These are phyloP conservation scores for Xylaria sp. DNA, from an alignment of 2,329 filamentous ascomycete species.

Conservation along the genomic window DNA sequence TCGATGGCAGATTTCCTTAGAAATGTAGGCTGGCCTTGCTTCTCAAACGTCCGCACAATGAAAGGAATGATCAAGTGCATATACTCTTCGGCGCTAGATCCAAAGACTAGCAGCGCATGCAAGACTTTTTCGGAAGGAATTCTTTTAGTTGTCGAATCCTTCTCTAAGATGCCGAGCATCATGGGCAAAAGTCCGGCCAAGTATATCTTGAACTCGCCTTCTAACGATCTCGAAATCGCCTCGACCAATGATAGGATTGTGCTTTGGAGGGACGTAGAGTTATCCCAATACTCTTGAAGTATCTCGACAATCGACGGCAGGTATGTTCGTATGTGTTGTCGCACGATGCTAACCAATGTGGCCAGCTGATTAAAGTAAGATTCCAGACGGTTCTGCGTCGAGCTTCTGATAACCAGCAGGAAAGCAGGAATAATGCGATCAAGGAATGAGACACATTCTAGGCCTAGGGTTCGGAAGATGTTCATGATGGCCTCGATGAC, in stretches of 20 bases:
- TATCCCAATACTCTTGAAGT: constrained; percentile 85
- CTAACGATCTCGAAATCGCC: constrained; percentile 85
- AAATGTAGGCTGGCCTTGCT: constrained; percentile 70
- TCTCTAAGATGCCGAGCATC: constrained; percentile 91
- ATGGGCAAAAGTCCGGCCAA: constrained; percentile 81
- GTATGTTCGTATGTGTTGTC: constrained; percentile 91
- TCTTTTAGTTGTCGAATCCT: constrained; percentile 70
- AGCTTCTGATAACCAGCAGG: constrained; percentile 78
- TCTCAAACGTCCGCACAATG: constrained; percentile 91
- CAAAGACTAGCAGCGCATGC: constrained; percentile 93
- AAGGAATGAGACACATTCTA: constrained; percentile 94
- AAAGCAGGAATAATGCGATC: constrained; percentile 93
- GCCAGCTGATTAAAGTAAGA: constrained; percentile 97
- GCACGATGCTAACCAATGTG: constrained; percentile 87
- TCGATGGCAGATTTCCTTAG: constrained; percentile 88
- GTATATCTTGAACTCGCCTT: constrained; percentile 97
- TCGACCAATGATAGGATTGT: constrained; percentile 92
- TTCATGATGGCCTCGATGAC: constrained; percentile 98
- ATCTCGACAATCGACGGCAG: constrained; percentile 80
- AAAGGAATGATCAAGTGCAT: constrained; percentile 98
- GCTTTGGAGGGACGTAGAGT: constrained; percentile 71
- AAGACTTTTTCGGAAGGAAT: constrained; percentile 83
- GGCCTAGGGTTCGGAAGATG: constrained; percentile 91
- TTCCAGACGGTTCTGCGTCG: constrained; percentile 72
- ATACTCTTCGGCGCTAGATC: constrained; percentile 92